Conservation (phyloP, 148 eudicot genomes). For the Heliamphora exappendiculata region DNA sequence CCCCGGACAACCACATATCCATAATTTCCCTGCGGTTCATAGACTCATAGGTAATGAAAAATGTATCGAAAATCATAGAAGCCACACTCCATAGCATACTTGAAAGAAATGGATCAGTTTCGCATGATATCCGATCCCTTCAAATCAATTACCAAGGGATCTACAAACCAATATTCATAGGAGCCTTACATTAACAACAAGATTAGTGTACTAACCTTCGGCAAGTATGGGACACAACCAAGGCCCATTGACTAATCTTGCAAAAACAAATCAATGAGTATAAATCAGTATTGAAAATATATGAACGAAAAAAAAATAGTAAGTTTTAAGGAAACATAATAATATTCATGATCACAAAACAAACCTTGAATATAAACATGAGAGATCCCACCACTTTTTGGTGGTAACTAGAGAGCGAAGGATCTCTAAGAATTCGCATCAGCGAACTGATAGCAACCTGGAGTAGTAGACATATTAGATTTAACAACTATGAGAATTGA, state of each 20-base stretch:
- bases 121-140: background rate
- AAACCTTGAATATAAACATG: constrained; percentile 92
- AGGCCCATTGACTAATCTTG: constrained; percentile 90
- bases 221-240: constrained; percentile 91
- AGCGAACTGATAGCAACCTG: constrained; percentile 97
- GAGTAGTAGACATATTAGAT: constrained; percentile 14
- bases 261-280: constrained; percentile 17
- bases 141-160: background rate
- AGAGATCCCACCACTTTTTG: constrained; percentile 96
- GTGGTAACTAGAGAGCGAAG: constrained; percentile 90
- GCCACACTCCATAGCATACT: background rate
- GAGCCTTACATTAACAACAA: background rate
- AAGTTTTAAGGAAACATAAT: background rate
- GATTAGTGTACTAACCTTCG: constrained; percentile 58
- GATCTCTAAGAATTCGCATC: constrained; percentile 95
- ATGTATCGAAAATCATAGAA: background rate
- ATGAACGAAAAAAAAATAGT: background rate
- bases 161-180: background rate
- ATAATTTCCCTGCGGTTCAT: background rate
- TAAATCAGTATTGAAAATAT: constrained; percentile 8
- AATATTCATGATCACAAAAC: constrained; percentile 8
- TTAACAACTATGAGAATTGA: background rate
- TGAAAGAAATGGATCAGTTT: background rate
- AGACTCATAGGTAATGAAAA: background rate
- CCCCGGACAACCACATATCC: background rate